These are phyloP conservation scores for Cryptococcus maquisensis DNA, from an alignment of 1,284 basidiomycete species.

Conservation along the genomic window DNA sequence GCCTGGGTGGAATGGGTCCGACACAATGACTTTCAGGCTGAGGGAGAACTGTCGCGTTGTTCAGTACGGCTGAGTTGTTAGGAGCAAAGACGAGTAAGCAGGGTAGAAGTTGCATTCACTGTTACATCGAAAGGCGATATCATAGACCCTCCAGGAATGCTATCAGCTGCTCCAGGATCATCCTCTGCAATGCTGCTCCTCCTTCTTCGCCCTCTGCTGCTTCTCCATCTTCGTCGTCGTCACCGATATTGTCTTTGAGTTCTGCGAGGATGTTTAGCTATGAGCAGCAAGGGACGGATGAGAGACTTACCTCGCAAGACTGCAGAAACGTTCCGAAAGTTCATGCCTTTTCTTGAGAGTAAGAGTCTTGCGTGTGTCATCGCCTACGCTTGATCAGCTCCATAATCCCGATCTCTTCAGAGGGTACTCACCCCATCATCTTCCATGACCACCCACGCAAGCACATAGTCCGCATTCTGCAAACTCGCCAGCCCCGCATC, in stretches of 20 bases:
- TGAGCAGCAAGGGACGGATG: background rate
- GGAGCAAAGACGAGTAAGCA: too few species aligned
- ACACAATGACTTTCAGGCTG: too few species aligned
- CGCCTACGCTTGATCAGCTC: constrained; percentile 23
- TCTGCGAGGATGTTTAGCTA: constrained; percentile 18
- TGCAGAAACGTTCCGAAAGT: constrained; percentile 30
- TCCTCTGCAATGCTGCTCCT: constrained; percentile 21
- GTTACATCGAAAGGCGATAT: background rate
- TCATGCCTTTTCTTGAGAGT: constrained; percentile 60
- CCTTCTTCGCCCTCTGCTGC: constrained; percentile 8
- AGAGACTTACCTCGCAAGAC: constrained; percentile 36
- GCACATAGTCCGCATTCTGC: constrained; percentile 85
- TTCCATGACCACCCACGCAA: constrained; percentile 96
- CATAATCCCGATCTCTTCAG: too few species aligned
- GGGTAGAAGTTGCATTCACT: too few species aligned
- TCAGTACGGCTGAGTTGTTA: too few species aligned
- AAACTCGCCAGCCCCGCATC: constrained; percentile 83
- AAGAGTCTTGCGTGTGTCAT: constrained; percentile 68
- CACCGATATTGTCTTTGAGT: constrained; percentile 29
- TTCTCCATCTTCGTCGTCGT: constrained; percentile 17
- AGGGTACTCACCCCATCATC: constrained; percentile 83
- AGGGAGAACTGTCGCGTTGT: too few species aligned
- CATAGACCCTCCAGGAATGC: constrained; percentile 25
- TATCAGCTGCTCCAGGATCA: constrained; percentile 31
- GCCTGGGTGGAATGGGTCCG: too few species aligned